Evolutionary conservation across 176 grass and related monocot genomes (phyloP), one percentile per base, ranked within the genome.

Genomic region (Guadua angustifolia): DNA sequence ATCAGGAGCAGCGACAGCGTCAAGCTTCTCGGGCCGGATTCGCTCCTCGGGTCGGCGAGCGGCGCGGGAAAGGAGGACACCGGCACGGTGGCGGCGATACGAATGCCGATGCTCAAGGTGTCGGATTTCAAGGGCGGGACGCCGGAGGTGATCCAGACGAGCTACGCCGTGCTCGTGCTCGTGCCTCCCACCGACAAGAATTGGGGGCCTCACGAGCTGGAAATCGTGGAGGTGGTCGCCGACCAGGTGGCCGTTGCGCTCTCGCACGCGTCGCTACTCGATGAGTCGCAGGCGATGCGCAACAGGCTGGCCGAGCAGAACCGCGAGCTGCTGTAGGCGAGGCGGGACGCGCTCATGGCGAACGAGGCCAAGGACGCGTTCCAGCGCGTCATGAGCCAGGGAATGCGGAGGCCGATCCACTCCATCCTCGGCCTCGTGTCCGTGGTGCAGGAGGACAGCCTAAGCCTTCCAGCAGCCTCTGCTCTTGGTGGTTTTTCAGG

Each of bases 201-300:
- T 26, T 97, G 94, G 94, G 91, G 66, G 1, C 68, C 64, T 1
- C 92, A 94, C 21, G 94, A 97, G 82, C 75, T 87, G 56, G 94
- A 94, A 67, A 94, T 94, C 16, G 88, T 97, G 4, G 88, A 90
- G 88, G 92, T 97, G 45, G 94, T 97, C 7, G 94, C 94, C 0
- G 94, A 89, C 66, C 94, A 97, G 75, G 94, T 97, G 40, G 92
- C 94, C 7, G n/a, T n/a, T n/a, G 92, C 92, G 43, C 85, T 97
- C 4, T 97, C 94, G 36, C 94, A n/a, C 57, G 90, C 94, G 18
- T 86, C 94, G 9, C 47, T 94, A 76, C 69, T 97, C 0, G 92
- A 97, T 63, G 94, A 97, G 45, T 94, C 94, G 2, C 85, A 70
- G n/a, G 81, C 89, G 6, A 94, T 92, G 90, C 91, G 86, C 1